phyloP scores from a whole-genome alignment of 108 stramenopile genomes.

The Fragilaria crotonensis region DNA sequence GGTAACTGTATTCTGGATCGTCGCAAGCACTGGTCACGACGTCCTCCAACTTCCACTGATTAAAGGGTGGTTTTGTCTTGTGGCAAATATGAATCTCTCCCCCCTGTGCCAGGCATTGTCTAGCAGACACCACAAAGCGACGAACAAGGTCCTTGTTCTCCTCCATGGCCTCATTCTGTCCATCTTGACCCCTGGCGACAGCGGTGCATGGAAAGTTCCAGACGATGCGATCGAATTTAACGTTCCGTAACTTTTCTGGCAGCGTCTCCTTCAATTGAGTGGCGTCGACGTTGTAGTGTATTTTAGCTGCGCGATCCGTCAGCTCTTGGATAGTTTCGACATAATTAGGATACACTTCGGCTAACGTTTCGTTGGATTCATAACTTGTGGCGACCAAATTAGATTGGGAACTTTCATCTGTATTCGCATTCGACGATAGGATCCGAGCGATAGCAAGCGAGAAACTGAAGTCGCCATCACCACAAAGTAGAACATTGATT shows the following conservation, averaged over 20 bases:
- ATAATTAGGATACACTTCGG: constrained; percentile 59
- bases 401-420: neutral
- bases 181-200: constrained; percentile 73
- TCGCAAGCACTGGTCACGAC: constrained; percentile 23
- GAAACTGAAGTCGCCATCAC: constrained; percentile 91
- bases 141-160: constrained; percentile 62
- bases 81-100: constrained; percentile 81
- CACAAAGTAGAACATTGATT: constrained; percentile 73
- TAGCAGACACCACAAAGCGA: constrained; percentile 44
- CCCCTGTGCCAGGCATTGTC: constrained; percentile 18
- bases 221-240: constrained; percentile 64
- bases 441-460: constrained; percentile 70
- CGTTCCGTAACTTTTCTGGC: constrained; percentile 4
- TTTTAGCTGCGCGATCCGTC: constrained; percentile 17
- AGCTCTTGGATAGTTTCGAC: constrained; percentile 37
- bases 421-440: constrained; percentile 6
- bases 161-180: constrained; percentile 86
- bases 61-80: constrained; percentile 89
- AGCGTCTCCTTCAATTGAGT: constrained; percentile 52
- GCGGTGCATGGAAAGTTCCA: constrained; percentile 93
- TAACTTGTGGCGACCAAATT: constrained; percentile 69
- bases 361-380: constrained; percentile 51
- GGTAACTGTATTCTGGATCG: constrained; percentile 6
- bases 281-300: constrained; percentile 74
- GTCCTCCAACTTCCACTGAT: constrained; percentile 78